A percentile compares a stretch with the other conserved stretches of the same genome.
phyloP scores from a whole-genome alignment of 345 rosid species.

The Firmiana major region DNA sequence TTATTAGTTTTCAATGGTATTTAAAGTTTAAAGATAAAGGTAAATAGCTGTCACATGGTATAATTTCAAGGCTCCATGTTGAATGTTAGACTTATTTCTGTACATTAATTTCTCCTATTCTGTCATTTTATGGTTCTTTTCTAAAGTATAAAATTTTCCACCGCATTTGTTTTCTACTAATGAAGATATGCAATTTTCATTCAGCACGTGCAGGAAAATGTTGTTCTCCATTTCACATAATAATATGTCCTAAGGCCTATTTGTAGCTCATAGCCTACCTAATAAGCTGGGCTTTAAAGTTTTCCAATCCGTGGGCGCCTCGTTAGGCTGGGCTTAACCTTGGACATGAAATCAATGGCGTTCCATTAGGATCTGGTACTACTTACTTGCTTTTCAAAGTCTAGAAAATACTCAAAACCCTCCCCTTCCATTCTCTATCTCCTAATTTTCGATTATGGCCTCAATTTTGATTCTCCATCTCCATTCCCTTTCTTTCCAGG shows the following conservation, averaged over 20 bases:
- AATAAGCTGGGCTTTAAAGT: background rate
- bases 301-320: too few relatives aligned
- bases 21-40: background rate
- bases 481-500: constrained; percentile 33
- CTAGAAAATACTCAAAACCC: too few relatives aligned
- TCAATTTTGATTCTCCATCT: constrained; percentile 39
- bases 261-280: background rate
- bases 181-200: too few relatives aligned
- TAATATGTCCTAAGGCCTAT: background rate
- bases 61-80: background rate
- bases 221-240: background rate
- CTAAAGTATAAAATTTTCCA: background rate
- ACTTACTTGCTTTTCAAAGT: too few relatives aligned
- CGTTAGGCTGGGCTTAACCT: too few relatives aligned
- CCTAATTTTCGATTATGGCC: too few relatives aligned
- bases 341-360: too few relatives aligned
- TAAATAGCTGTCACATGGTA: background rate
- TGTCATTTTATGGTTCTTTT: background rate
- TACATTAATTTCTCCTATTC: background rate
- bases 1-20: background rate
- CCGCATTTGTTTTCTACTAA: background rate
- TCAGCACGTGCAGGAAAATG: too few relatives aligned
- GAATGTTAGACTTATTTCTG: background rate
- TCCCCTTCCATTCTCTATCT: too few relatives aligned
- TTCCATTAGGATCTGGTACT: too few relatives aligned